phyloP scores from a whole-genome alignment of 1,284 basidiomycete genomes.

The Chondrostereum purpureum region DNA sequence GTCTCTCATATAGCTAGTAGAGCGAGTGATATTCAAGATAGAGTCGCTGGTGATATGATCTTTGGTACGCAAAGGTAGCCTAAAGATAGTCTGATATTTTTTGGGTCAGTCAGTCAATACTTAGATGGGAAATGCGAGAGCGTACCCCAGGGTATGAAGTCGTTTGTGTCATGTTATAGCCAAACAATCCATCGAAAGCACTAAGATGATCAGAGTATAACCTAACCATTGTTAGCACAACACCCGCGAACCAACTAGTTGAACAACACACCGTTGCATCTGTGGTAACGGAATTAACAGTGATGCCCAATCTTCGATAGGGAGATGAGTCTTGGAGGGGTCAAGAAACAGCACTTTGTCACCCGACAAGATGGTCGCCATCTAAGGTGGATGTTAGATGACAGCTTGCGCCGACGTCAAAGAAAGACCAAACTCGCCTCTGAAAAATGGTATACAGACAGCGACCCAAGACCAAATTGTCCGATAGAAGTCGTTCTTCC shows the following conservation, averaged over 20 bases:
- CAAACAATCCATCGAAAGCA: conserved; percentile 30
- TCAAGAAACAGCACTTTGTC: conserved; percentile 35
- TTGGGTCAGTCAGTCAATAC: too few relatives aligned
- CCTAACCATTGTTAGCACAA: too few relatives aligned
- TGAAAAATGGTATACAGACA: conserved; percentile 43
- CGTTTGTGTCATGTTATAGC: conserved; percentile 23
- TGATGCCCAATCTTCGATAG: conserved; percentile 21
- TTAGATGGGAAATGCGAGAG: neutral
- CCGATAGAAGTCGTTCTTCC: conserved; percentile 33
- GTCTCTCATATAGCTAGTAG: conserved; percentile 1
- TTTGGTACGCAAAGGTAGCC: conserved; percentile 33
- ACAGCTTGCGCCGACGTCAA: neutral
- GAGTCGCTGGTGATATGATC: conserved; percentile 6
- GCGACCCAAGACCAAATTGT: conserved; percentile 42
- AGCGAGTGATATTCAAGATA: conserved; percentile 10
- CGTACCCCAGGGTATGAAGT: conserved; percentile 34
- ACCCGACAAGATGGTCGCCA: conserved; percentile 39
- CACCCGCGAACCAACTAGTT: too few relatives aligned
- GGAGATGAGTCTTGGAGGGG: conserved; percentile 33
- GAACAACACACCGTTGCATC: conserved; percentile 24
- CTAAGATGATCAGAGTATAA: conserved; percentile 34
- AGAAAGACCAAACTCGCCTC: conserved; percentile 27
- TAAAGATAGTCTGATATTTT: conserved; percentile 36
- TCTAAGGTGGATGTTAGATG: conserved; percentile 18
- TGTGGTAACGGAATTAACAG: conserved; percentile 21